phyloP scores from a whole-genome alignment of 495 filamentous ascomycete genomes.

The Penicillium alfredii region DNA sequence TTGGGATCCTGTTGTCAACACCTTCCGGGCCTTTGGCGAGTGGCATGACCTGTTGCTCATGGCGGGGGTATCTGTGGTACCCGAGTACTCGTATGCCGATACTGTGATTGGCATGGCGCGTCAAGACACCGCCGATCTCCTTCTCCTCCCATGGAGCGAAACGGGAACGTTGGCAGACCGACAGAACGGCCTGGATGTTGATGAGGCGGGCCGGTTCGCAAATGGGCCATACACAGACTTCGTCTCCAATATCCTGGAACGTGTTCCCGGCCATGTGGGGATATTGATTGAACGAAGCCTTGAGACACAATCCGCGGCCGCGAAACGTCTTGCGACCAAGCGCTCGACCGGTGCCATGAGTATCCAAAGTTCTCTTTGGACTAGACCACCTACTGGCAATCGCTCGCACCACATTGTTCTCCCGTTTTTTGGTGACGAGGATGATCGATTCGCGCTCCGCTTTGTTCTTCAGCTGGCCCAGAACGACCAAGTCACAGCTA shows the following conservation, averaged over 20 bases:
- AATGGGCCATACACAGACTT: constrained; percentile 56
- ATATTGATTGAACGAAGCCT: constrained; percentile 71
- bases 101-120: constrained; percentile 61
- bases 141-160: constrained; percentile 89
- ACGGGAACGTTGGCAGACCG: constrained; percentile 66
- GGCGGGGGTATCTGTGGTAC: constrained; percentile 69
- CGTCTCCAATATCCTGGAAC: constrained; percentile 56
- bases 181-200: constrained; percentile 25
- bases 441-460: constrained; percentile 75
- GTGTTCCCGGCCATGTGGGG: constrained; percentile 61
- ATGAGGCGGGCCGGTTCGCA: constrained; percentile 24
- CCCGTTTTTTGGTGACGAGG: constrained; percentile 78
- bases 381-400: constrained; percentile 39
- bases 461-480: constrained; percentile 76
- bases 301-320: constrained; percentile 24
- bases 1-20: constrained; percentile 85
- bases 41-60: constrained; percentile 80
- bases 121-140: constrained; percentile 66
- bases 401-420: constrained; percentile 82
- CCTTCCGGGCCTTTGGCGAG: constrained; percentile 81
- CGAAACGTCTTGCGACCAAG: constrained; percentile 12
- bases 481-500: constrained; percentile 59
- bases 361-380: constrained; percentile 45
- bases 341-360: constrained; percentile 55
- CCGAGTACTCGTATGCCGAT: constrained; percentile 72